These are phyloP conservation scores for Sordaria brevicollis DNA, from an alignment of 495 filamentous ascomycete species.

Conservation along the genomic window DNA sequence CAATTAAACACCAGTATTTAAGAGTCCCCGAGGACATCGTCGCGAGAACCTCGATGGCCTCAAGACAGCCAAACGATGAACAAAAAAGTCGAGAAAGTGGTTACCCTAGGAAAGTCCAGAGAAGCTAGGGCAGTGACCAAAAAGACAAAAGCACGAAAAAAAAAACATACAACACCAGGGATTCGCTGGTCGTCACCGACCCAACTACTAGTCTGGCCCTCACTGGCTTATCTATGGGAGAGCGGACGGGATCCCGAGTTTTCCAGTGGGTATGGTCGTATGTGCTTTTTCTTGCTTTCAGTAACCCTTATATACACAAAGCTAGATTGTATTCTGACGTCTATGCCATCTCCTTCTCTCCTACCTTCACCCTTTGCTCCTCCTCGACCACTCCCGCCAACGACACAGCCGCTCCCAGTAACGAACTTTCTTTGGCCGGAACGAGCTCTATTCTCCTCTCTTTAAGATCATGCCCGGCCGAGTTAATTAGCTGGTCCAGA, in stretches of 20 bases:
- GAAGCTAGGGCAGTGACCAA: too few relatives aligned
- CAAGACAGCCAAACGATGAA: too few relatives aligned
- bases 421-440: slow-evolving; percentile 48
- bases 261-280: slow-evolving; percentile 8
- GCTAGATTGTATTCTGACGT: too few relatives aligned
- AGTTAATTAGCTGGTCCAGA: slow-evolving; percentile 36
- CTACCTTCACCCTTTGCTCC: background rate
- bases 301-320: too few relatives aligned
- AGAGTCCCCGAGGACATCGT: background rate
- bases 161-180: slow-evolving; percentile 18
- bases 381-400: slow-evolving; percentile 17
- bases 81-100: too few relatives aligned
- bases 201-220: slow-evolving; percentile 31
- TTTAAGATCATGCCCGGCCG: background rate
- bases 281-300: too few relatives aligned
- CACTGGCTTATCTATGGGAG: slow-evolving; percentile 32
- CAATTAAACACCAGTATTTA: background rate
- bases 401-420: slow-evolving; percentile 54
- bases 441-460: slow-evolving; percentile 39
- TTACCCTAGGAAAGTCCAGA: too few relatives aligned
- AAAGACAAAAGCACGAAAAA: too few relatives aligned
- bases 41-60: background rate
- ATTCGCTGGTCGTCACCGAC: slow-evolving; percentile 35
- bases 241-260: slow-evolving; percentile 42
- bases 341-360: background rate